Percentiles rank a stretch among this genome's conserved stretches.
Conservation (phyloP, 2,329 filamentous ascomycete species). For the Tothia fuscella region DNA sequence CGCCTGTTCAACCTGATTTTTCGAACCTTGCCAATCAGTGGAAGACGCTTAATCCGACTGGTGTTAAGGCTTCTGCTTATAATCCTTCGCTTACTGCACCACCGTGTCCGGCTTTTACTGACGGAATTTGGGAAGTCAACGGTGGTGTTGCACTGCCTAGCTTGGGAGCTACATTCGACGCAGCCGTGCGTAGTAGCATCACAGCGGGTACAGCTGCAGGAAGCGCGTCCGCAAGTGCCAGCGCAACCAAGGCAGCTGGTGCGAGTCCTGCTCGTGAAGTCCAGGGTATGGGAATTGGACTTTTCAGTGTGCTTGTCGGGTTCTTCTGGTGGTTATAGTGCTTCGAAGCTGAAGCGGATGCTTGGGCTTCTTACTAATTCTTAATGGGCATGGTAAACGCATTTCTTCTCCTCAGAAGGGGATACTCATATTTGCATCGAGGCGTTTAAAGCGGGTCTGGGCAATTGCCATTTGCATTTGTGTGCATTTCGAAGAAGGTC, state of each 20-base stretch:
- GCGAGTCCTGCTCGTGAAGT: constrained; percentile 4
- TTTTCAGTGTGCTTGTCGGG: neutral
- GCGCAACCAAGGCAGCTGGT: neutral
- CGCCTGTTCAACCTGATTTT: constrained; percentile 64
- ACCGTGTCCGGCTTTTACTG: constrained; percentile 57
- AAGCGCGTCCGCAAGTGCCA: neutral
- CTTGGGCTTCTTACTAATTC: too few relatives aligned
- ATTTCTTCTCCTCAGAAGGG: too few relatives aligned
- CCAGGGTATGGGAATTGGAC: constrained; percentile 1
- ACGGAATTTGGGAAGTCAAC: constrained; percentile 59
- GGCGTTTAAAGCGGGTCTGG: too few relatives aligned
- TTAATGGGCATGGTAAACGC: too few relatives aligned
- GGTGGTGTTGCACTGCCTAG: constrained; percentile 8
- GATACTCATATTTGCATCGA: too few relatives aligned
- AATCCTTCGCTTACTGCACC: constrained; percentile 49
- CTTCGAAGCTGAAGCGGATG: too few relatives aligned
- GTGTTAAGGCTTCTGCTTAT: constrained; percentile 56
- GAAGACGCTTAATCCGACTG: constrained; percentile 58
- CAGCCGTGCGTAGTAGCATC: constrained; percentile 13
- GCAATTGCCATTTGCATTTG: too few relatives aligned
- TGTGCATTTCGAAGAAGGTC: too few relatives aligned
- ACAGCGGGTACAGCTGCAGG: constrained; percentile 9
- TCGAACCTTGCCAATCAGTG: constrained; percentile 64
- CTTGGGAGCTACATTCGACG: constrained; percentile 18
- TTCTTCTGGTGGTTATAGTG: constrained; percentile 6